Evolutionary conservation across 2,329 filamentous ascomycete species (phyloP), one percentile per base, ranked within the genome.

Genomic region (Ophiocordyceps unilateralis): DNA sequence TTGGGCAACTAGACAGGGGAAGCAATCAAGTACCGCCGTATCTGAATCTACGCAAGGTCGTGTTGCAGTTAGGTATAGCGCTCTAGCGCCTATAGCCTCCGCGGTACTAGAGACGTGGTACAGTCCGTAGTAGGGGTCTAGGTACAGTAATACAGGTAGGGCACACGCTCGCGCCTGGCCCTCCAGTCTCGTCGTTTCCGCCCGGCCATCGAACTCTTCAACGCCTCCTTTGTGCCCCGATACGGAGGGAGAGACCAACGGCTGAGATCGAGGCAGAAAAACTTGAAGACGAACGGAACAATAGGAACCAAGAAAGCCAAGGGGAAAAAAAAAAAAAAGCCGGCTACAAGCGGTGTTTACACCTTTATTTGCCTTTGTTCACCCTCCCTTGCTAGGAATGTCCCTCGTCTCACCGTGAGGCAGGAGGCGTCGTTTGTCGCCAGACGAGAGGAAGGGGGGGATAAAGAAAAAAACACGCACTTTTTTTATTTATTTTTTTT

Each of bases 371-470:
- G 32, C 32, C 32, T 36, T 36, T 36, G 32, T 36, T 36, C 32
- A 7, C 32, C n/a, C 32, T 36, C 32, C 32, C 32, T 36, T 36
- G 32, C 21, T n/a, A 42, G 41, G 41, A 42, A 42, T 42, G 41
- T 42, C 22, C 21, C 20, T 36, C 41, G 41, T 28, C 41, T 42
- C 40, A 36, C 12, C 40, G 28, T 41, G 30, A 41, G 28, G 40
- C 40, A 20, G 28, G 26, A 19, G 40, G 20, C 40, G 36, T 38
- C 36, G 19, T 39, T n/a, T 22, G 36, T 22, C 36, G 36, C 36
- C 20, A 22, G 36, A 36, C 6, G 30, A 32, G 28, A 32, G 7
- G 32, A 36, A 20, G 17, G 17, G 15, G 17, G 32, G 6, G n/a
- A 15, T 3, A 15, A 36, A 32, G 14, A 32, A 32, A 32, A 36